These are phyloP conservation scores for Knoxdaviesia capensis DNA, from an alignment of 2,329 filamentous ascomycete species.

Conservation along the genomic window DNA sequence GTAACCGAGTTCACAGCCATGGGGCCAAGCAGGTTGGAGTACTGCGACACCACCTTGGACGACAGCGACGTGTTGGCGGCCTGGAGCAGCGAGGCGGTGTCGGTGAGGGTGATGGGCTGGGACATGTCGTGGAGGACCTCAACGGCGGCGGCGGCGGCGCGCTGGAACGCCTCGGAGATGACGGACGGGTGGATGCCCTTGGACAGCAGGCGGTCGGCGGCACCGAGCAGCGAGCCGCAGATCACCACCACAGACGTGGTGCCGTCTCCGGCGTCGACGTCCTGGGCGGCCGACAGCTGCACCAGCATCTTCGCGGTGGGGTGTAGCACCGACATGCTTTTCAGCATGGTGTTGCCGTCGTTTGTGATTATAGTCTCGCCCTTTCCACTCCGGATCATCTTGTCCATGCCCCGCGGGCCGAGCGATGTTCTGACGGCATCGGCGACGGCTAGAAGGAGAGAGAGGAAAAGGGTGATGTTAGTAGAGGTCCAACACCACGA, in stretches of 20 bases:
- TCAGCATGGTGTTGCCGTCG: conserved; percentile 97
- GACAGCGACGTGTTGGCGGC: conserved; percentile 92
- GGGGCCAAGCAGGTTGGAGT: conserved; percentile 83
- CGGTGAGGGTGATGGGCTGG: conserved; percentile 71
- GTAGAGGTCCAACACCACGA: background rate
- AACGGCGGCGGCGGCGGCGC: conserved; percentile 77
- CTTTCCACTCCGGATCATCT: conserved; percentile 96
- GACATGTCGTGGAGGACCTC: conserved; percentile 89
- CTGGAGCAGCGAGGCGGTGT: conserved; percentile 80
- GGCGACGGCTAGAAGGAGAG: conserved; percentile 50
- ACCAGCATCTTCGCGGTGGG: conserved; percentile 99
- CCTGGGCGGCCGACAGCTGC: conserved; percentile 88
- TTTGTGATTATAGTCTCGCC: conserved; percentile 98
- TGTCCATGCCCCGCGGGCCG: conserved; percentile 94
- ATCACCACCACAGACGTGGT: conserved; percentile 98
- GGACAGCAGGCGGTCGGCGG: conserved; percentile 71
- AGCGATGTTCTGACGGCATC: conserved; percentile 95
- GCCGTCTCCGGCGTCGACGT: conserved; percentile 95
- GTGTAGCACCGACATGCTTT: conserved; percentile 97
- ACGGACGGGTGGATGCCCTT: conserved; percentile 96
- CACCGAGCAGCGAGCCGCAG: conserved; percentile 81
- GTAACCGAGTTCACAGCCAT: conserved; percentile 96
- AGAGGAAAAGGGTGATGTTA: conserved; percentile 3
- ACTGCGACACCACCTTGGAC: conserved; percentile 96
- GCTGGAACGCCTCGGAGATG: conserved; percentile 94